These are phyloP conservation scores for Silene vulgaris DNA, from an alignment of 179 eudicot species.

Conservation along the genomic window DNA sequence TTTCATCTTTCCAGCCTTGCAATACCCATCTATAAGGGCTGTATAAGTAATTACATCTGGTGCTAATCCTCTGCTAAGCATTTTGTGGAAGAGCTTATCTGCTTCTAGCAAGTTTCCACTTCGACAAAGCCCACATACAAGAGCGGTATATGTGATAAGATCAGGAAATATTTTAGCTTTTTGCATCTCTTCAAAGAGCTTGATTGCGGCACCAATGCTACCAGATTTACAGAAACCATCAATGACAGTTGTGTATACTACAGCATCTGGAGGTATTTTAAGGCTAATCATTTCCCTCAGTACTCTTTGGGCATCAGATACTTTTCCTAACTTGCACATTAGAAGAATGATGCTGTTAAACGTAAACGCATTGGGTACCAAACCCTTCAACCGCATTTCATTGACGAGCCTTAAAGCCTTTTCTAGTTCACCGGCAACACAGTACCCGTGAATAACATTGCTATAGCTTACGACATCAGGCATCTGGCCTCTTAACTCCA, in stretches of 20 bases:
- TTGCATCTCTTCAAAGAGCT: slow-evolving; percentile 65
- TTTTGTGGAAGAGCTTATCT: slow-evolving; percentile 51
- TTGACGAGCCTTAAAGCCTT: slow-evolving; percentile 45
- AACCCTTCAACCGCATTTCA: slow-evolving; percentile 59
- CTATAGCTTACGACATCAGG: slow-evolving; percentile 83
- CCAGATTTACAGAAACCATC: slow-evolving; percentile 75
- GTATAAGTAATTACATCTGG: slow-evolving; percentile 81
- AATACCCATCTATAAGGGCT: slow-evolving; percentile 73
- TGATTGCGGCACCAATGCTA: slow-evolving; percentile 44
- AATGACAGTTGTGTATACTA: slow-evolving; percentile 67
- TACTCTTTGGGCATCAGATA: slow-evolving; percentile 58
- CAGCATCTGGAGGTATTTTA: slow-evolving; percentile 57
- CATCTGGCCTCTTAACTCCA: slow-evolving; percentile 61
- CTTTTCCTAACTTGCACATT: slow-evolving; percentile 59
- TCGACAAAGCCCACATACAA: slow-evolving; percentile 61
- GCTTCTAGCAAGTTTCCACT: slow-evolving; percentile 62
- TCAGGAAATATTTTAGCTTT: slow-evolving; percentile 48
- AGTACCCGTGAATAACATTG: slow-evolving; percentile 69
- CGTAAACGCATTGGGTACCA: slow-evolving; percentile 65
- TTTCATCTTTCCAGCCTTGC: slow-evolving; percentile 69
- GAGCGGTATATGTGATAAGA: slow-evolving; percentile 54
- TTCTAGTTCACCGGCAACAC: slow-evolving; percentile 49
- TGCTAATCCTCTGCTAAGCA: slow-evolving; percentile 50
- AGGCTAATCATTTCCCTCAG: slow-evolving; percentile 64
- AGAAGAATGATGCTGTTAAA: slow-evolving; percentile 63